Evolutionary conservation across 148 eudicot genomes (phyloP).

Genomic region (Amaranthus hypochondriacus): DNA sequence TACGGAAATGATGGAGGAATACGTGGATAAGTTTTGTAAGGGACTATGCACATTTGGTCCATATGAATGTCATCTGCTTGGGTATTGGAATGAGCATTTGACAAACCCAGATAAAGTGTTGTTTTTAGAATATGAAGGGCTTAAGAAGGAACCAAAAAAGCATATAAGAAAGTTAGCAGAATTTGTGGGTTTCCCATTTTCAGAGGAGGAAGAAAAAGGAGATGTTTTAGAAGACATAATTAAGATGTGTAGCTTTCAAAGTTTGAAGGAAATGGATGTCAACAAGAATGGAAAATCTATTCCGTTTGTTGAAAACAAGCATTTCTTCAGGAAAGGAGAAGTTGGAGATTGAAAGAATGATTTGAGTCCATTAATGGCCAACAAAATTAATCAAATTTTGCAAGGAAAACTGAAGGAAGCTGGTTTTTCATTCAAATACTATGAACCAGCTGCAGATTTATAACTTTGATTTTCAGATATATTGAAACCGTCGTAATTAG

Average conservation of each 20-base stretch:
- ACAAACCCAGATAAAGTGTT: neutral
- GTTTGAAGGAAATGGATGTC: neutral
- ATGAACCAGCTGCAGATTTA: no score
- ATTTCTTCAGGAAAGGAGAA: neutral
- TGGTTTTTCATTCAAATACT: neutral
- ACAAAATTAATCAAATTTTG: neutral
- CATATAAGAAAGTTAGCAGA: neutral
- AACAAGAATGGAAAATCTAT: neutral
- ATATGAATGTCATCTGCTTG: neutral
- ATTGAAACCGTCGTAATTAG: no score
- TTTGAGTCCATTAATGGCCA: neutral
- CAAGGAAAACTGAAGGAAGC: neutral
- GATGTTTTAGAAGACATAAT: neutral
- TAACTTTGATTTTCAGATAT: no score
- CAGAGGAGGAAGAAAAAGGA: neutral
- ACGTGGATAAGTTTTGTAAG: neutral
- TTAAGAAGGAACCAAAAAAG: neutral
- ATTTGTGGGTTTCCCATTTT: constrained; percentile 4
- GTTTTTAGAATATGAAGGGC: constrained; percentile 3
- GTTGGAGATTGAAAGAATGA: neutral
- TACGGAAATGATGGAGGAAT: neutral
- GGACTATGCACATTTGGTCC: neutral
- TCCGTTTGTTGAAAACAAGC: neutral
- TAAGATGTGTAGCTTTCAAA: neutral
- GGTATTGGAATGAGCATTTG: neutral